phyloP scores from a whole-genome alignment of 31 red algal species.

The Bonnemaisonia californica region DNA sequence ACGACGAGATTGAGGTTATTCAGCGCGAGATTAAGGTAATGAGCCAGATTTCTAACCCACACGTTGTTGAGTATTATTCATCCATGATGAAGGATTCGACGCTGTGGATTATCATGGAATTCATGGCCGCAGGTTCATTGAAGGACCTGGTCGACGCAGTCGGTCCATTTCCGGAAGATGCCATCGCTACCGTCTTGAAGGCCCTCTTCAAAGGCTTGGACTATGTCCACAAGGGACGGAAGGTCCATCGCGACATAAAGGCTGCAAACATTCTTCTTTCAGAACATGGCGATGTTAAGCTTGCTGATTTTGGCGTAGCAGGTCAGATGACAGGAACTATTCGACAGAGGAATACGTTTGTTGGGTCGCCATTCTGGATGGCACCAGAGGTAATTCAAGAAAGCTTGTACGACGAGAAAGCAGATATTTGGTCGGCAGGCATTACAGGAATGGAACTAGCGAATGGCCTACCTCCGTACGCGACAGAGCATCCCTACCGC shows the following conservation, averaged over 20 bases:
- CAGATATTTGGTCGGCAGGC: slow-evolving; percentile 96
- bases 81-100: slow-evolving; percentile 77
- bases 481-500: slow-evolving; percentile 84
- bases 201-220: slow-evolving; percentile 78
- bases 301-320: slow-evolving; percentile 92
- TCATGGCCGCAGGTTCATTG: slow-evolving; percentile 86
- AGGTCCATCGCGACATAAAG: slow-evolving; percentile 86
- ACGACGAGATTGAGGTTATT: slow-evolving; percentile 84
- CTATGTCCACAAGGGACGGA: slow-evolving; percentile 80
- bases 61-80: slow-evolving; percentile 85
- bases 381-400: slow-evolving; percentile 95
- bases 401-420: slow-evolving; percentile 92
- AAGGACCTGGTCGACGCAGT: slow-evolving; percentile 82
- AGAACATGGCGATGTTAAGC: slow-evolving; percentile 70
- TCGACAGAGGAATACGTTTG: slow-evolving; percentile 91
- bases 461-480: slow-evolving; percentile 80
- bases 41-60: slow-evolving; percentile 76
- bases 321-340: slow-evolving; percentile 85
- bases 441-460: slow-evolving; percentile 92
- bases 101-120: slow-evolving; percentile 98
- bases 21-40: slow-evolving; percentile 92
- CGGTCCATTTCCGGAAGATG: slow-evolving; percentile 72
- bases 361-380: slow-evolving; percentile 98
- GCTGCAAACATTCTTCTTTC: slow-evolving; percentile 80
- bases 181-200: slow-evolving; percentile 71